A percentile compares a stretch with the other conserved stretches of the same genome.
These are phyloP conservation scores for Coemansia sp. DNA, from an alignment of 192 early-diverging fungal genomes.

Conservation along the genomic window DNA sequence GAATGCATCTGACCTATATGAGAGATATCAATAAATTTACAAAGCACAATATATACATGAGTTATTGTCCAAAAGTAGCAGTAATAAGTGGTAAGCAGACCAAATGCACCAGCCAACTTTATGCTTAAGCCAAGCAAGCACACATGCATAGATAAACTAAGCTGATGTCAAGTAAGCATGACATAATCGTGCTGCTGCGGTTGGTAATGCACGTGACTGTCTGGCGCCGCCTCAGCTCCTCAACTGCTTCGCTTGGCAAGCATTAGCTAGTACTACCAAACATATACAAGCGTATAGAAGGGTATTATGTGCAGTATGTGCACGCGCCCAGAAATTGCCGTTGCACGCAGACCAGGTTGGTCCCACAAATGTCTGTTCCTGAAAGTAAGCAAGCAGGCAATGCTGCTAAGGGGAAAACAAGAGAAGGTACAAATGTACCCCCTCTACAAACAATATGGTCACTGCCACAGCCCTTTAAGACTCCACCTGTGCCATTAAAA, in stretches of 20 bases:
- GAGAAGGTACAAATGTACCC: no score
- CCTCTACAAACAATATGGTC: not conserved
- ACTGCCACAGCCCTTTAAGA: not conserved
- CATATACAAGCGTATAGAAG: no score
- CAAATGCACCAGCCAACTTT: not conserved
- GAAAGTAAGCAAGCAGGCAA: not conserved
- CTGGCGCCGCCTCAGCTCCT: not conserved
- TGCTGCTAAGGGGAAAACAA: not conserved
- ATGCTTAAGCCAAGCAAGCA: not conserved
- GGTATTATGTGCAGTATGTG: not conserved
- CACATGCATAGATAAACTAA: not conserved
- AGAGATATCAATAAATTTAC: slow-evolving; percentile 17
- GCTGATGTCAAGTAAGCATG: not conserved
- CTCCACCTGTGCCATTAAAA: not conserved
- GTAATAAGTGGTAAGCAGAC: not conserved
- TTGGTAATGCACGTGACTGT: not conserved
- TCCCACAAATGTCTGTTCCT: not conserved
- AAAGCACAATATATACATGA: slow-evolving; percentile 3
- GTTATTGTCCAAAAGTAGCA: not conserved
- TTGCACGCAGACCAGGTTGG: not conserved
- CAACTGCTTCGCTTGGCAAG: not conserved
- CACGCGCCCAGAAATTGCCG: not conserved
- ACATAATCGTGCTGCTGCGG: not conserved
- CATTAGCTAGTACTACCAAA: no score
- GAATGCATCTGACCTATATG: slow-evolving; percentile 78